Evolutionary conservation across 2,329 filamentous ascomycete species (phyloP).

Genomic region (Monilinia polystroma): DNA sequence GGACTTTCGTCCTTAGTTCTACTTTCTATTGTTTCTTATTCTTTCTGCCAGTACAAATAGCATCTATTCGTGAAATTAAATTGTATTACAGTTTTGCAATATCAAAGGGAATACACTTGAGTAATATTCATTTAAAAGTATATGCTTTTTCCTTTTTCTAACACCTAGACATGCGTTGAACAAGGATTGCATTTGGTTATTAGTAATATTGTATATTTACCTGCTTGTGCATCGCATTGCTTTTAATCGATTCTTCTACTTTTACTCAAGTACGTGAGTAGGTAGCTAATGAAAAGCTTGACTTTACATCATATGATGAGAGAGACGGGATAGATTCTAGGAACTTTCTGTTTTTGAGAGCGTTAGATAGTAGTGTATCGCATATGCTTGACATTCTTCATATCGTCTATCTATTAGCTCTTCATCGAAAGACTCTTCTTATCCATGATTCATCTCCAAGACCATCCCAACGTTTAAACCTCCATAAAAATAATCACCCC

Average conservation of each 20-base stretch:
- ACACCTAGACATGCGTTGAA: neutral
- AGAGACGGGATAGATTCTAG: constrained; percentile 2
- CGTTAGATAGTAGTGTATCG: neutral
- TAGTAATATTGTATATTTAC: neutral
- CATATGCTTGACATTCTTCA: neutral
- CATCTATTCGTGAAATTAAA: neutral
- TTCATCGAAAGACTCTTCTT: neutral
- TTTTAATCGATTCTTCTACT: constrained; percentile 7
- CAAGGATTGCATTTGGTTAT: neutral
- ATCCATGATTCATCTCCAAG: neutral
- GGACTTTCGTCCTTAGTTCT: neutral
- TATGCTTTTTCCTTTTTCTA: neutral
- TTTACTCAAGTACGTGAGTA: neutral
- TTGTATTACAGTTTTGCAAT: neutral
- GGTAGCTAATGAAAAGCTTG: constrained; percentile 10
- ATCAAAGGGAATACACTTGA: neutral
- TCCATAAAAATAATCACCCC: neutral
- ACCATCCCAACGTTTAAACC: neutral
- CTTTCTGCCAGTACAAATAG: neutral
- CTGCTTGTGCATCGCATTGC: constrained; percentile 13
- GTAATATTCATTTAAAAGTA: too few species aligned
- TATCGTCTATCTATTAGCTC: neutral
- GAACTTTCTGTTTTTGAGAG: neutral
- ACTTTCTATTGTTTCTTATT: neutral
- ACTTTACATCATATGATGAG: constrained; percentile 14